Percentiles rank a stretch among this genome's conserved stretches.
phyloP scores from a whole-genome alignment of 805 yeast genomes.

The Candida taoyuanica region DNA sequence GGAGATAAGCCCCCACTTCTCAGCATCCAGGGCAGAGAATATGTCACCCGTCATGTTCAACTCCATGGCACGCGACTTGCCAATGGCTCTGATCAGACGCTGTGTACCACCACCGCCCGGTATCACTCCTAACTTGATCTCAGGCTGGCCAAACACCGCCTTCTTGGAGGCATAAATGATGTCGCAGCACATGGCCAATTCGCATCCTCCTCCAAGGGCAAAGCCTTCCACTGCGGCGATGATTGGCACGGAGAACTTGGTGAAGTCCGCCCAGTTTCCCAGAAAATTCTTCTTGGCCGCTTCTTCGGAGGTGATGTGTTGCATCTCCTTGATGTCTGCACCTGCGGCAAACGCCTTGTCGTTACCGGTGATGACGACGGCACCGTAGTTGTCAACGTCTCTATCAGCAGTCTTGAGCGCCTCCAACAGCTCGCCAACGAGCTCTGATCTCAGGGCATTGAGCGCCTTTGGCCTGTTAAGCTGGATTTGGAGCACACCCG shows the following conservation, averaged over 20 bases:
- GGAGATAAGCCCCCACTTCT: slow-evolving; percentile 45
- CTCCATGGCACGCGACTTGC: slow-evolving; percentile 48
- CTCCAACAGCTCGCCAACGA: slow-evolving; percentile 19
- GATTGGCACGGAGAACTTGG: slow-evolving; percentile 40
- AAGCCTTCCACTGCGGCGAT: slow-evolving; percentile 52
- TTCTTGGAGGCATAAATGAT: slow-evolving; percentile 45
- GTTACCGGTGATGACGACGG: slow-evolving; percentile 44
- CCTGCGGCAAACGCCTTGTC: slow-evolving; percentile 49
- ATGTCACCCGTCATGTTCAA: slow-evolving; percentile 42
- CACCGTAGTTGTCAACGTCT: slow-evolving; percentile 35
- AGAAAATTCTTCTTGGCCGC: slow-evolving; percentile 34
- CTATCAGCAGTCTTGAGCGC: slow-evolving; percentile 21
- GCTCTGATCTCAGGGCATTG: slow-evolving; percentile 21
- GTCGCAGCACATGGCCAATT: slow-evolving; percentile 48
- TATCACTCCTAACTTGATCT: slow-evolving; percentile 45
- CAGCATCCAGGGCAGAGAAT: slow-evolving; percentile 41
- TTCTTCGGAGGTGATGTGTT: slow-evolving; percentile 32
- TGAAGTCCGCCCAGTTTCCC: slow-evolving; percentile 36
- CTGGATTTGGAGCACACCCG: slow-evolving; percentile 24
- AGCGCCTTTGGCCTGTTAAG: slow-evolving; percentile 28
- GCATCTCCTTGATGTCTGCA: slow-evolving; percentile 52
- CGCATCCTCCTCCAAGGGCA: slow-evolving; percentile 56
- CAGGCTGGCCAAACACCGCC: slow-evolving; percentile 52
- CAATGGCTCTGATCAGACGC: slow-evolving; percentile 42
- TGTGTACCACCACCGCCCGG: slow-evolving; percentile 56